Evolutionary conservation across 2,329 filamentous ascomycete species (phyloP).

Genomic region (Penicillium sp.): DNA sequence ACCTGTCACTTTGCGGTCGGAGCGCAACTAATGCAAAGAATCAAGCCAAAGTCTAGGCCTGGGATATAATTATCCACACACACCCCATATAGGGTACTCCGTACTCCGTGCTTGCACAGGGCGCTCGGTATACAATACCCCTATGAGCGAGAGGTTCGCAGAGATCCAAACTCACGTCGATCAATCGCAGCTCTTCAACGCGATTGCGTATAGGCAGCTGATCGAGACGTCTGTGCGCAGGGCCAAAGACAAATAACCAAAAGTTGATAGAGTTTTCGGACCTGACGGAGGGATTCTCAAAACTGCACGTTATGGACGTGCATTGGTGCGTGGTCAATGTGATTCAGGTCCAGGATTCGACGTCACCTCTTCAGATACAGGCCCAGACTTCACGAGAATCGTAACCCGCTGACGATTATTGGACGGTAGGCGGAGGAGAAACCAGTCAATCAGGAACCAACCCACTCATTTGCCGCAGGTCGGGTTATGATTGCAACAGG

Average conservation of each 20-base stretch:
- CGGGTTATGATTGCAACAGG: neutral
- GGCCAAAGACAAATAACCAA: neutral
- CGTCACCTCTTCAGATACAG: neutral
- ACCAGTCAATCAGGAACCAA: neutral
- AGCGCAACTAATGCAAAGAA: slow-evolving; percentile 11
- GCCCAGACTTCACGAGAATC: neutral
- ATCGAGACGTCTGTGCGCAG: slow-evolving; percentile 7
- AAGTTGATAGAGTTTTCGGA: neutral
- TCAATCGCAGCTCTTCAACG: neutral
- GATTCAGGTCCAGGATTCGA: neutral
- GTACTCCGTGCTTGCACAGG: too few species aligned
- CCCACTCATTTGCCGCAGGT: neutral
- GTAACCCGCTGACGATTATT: neutral
- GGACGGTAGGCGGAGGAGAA: neutral
- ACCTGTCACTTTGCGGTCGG: neutral
- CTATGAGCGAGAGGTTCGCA: too few species aligned
- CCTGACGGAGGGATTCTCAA: neutral
- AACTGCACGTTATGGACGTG: slow-evolving; percentile 1
- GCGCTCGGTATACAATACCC: too few species aligned
- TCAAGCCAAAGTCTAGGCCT: slow-evolving; percentile 7
- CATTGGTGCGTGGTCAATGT: slow-evolving; percentile 4
- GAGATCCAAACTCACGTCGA: neutral
- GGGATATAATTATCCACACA: slow-evolving; percentile 17
- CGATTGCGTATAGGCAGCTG: neutral
- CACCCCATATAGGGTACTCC: too few species aligned